These are phyloP conservation scores for Vitis labrusca DNA, from an alignment of 164 flowering plant genomes.

Conservation along the genomic window DNA sequence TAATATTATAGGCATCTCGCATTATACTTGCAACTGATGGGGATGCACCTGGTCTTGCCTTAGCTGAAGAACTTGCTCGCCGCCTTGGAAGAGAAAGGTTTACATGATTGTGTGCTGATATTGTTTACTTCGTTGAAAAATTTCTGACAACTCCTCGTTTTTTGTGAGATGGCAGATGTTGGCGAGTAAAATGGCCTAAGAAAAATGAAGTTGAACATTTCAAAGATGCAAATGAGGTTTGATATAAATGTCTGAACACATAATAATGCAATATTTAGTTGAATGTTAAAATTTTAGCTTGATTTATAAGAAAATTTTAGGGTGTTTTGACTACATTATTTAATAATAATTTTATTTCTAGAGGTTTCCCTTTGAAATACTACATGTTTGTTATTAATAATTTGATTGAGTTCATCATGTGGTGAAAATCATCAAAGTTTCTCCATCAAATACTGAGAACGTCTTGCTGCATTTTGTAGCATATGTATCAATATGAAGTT, in stretches of 20 bases:
- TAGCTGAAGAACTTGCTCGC: conserved; percentile 96
- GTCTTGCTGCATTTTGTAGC: too few relatives aligned
- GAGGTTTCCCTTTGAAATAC: too few relatives aligned
- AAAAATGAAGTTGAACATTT: conserved; percentile 48
- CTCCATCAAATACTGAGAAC: too few relatives aligned
- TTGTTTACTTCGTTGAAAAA: not conserved
- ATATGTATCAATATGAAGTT: too few relatives aligned
- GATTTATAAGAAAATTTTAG: too few relatives aligned
- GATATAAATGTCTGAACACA: not conserved
- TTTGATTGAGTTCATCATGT: too few relatives aligned
- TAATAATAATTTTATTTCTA: too few relatives aligned
- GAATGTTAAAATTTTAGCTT: not conserved
- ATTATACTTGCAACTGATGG: conserved; percentile 91
- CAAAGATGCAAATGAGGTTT: conserved; percentile 97
- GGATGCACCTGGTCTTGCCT: conserved; percentile 84
- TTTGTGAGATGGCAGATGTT: too few relatives aligned
- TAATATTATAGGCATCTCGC: conserved; percentile 63
- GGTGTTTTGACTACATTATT: too few relatives aligned
- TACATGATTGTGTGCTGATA: not conserved
- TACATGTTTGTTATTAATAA: too few relatives aligned
- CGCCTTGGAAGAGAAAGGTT: conserved; percentile 96
- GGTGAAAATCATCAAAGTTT: too few relatives aligned
- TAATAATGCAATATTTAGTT: not conserved
- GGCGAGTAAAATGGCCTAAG: conserved; percentile 90
- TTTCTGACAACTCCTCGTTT: conserved; percentile 7